These are phyloP conservation scores for Aquilaria agallochum DNA, from an alignment of 441 rosid species.

Conservation along the genomic window DNA sequence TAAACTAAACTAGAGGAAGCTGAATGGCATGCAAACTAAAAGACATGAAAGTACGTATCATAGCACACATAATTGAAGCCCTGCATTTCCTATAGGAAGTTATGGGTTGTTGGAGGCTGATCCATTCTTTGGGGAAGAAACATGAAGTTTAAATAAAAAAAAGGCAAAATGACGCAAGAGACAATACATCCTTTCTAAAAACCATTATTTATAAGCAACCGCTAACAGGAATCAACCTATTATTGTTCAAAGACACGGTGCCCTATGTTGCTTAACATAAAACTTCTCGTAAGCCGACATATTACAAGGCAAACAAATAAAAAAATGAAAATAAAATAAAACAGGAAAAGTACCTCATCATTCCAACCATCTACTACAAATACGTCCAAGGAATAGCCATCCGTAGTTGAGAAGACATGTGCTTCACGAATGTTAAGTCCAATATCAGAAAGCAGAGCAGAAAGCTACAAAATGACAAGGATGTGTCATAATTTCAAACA, in stretches of 20 bases:
- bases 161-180: too few relatives aligned
- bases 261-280: conserved; percentile 1
- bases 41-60: too few relatives aligned
- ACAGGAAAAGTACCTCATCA: conserved; percentile 40
- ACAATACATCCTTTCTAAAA: too few relatives aligned
- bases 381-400: conserved; percentile 81
- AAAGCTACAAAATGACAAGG: conserved; percentile 49
- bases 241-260: conserved; percentile 1
- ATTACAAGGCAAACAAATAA: conserved; percentile 4
- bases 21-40: too few relatives aligned
- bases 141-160: too few relatives aligned
- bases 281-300: background rate
- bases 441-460: conserved; percentile 76
- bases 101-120: too few relatives aligned
- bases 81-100: too few relatives aligned
- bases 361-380: conserved; percentile 90
- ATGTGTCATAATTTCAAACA: conserved; percentile 23
- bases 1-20: too few relatives aligned
- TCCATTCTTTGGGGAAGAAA: too few relatives aligned
- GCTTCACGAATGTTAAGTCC: conserved; percentile 86
- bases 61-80: too few relatives aligned
- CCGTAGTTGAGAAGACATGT: conserved; percentile 73
- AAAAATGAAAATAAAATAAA: background rate
- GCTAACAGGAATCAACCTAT: background rate
- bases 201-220: too few relatives aligned